These are phyloP conservation scores for Lagerstroemia fauriei DNA, from an alignment of 441 rosid genomes.

Conservation along the genomic window DNA sequence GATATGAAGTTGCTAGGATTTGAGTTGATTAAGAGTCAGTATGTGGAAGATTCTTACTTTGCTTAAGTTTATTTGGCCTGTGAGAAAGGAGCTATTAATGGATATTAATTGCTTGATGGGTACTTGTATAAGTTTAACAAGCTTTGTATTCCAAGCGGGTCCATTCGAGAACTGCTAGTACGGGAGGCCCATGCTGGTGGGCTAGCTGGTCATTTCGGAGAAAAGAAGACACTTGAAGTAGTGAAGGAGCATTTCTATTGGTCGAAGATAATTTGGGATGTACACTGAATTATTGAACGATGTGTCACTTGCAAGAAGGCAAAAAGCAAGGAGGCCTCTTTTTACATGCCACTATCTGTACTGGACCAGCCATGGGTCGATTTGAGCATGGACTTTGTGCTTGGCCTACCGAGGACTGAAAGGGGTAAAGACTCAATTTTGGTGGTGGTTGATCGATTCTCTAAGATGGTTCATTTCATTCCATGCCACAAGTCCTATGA, in stretches of 20 bases:
- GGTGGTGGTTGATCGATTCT: conserved; percentile 1
- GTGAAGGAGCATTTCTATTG: not conserved
- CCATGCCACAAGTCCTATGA: conserved; percentile 3
- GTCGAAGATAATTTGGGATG: not conserved
- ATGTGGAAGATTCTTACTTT: not conserved
- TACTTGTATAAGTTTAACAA: not conserved
- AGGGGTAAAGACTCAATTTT: conserved; percentile 2
- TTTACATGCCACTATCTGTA: not conserved
- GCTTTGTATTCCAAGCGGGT: not conserved
- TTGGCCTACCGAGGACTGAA: not conserved
- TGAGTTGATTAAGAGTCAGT: not conserved
- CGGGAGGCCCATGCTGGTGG: conserved; percentile 7
- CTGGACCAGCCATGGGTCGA: not conserved
- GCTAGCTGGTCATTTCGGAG: not conserved
- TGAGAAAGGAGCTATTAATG: not conserved
- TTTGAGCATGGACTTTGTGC: conserved; percentile 11
- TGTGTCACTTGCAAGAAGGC: not conserved
- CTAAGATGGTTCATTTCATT: conserved; percentile 17
- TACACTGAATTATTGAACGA: not conserved
- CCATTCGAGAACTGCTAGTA: not conserved
- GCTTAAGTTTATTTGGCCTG: not conserved
- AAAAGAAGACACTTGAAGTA: not conserved
- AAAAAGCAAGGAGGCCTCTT: not conserved
- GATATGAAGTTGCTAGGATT: not conserved
- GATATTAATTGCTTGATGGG: not conserved